phyloP scores from a whole-genome alignment of 352 stramenopile genomes.

The Aphanomyces stellatus region DNA sequence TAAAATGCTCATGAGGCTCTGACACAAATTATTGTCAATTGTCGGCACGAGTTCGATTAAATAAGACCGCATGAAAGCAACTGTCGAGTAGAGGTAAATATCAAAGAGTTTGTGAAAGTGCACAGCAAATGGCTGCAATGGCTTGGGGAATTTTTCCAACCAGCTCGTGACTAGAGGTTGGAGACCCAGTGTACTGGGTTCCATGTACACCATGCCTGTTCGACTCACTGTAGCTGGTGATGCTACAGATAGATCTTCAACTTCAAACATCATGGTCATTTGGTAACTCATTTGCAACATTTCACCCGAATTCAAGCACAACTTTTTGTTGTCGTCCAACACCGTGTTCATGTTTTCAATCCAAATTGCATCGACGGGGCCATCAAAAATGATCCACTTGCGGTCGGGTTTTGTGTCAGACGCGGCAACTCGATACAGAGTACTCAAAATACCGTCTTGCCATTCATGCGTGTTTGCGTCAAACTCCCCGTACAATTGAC shows the following conservation, averaged over 20 bases:
- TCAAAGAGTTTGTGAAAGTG: conserved; percentile 78
- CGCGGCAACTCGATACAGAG: conserved; percentile 85
- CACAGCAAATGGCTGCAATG: conserved; percentile 25
- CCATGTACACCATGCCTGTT: conserved; percentile 96
- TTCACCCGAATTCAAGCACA: conserved; percentile 91
- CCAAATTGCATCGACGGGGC: conserved; percentile 92
- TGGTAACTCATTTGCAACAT: conserved; percentile 93
- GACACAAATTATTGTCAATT: conserved; percentile 89
- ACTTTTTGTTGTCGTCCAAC: conserved; percentile 93
- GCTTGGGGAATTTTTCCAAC: conserved; percentile 54
- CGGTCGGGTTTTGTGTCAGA: conserved; percentile 83
- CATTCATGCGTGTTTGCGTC: conserved; percentile 94
- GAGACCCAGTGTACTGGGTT: conserved; percentile 86
- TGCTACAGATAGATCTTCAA: conserved; percentile 91
- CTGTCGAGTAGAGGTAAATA: conserved; percentile 82
- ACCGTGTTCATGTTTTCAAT: conserved; percentile 97
- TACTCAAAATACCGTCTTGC: conserved; percentile 93
- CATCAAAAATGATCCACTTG: conserved; percentile 95
- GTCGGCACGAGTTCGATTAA: conserved; percentile 86
- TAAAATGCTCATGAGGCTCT: conserved; percentile 88
- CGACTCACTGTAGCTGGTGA: conserved; percentile 92
- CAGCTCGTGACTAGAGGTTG: conserved; percentile 85
- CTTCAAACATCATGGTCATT: conserved; percentile 98
- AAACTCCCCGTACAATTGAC: conserved; percentile 92
- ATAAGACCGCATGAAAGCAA: conserved; percentile 83